phyloP scores from a whole-genome alignment of 129 eudicot genomes.

The Artemisia tridentata region DNA sequence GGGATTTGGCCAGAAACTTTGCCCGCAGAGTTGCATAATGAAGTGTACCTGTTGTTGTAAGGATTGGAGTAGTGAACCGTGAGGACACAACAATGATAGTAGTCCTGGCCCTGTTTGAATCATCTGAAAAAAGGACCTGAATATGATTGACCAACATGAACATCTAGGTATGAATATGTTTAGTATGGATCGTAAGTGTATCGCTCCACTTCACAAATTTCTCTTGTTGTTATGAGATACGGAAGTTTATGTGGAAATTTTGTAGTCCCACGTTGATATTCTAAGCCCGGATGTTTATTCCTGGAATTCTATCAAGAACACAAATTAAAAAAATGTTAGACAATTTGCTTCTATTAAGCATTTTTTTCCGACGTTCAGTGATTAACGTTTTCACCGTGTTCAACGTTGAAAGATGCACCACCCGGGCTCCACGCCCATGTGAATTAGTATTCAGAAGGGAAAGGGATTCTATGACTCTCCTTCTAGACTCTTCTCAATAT shows the following conservation, averaged over 20 bases:
- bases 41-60: conserved; percentile 76
- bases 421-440: conserved; percentile 89
- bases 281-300: conserved; percentile 56
- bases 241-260: conserved; percentile 50
- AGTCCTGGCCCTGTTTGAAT: conserved; percentile 73
- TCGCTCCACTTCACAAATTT: conserved; percentile 57
- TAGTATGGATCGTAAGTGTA: conserved; percentile 67
- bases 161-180: conserved; percentile 74
- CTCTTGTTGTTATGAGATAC: conserved; percentile 54
- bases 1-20: conserved; percentile 75
- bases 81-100: conserved; percentile 76
- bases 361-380: neutral
- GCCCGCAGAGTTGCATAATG: conserved; percentile 63
- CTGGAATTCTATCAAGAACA: conserved; percentile 18
- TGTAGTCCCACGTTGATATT: conserved; percentile 53
- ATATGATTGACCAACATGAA: conserved; percentile 88
- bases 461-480: conserved; percentile 64
- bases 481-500: conserved; percentile 59
- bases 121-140: conserved; percentile 76
- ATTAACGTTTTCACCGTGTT: conserved; percentile 57
- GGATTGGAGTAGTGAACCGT: conserved; percentile 65
- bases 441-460: conserved; percentile 72
- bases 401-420: conserved; percentile 57
- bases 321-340: neutral
- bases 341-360: neutral